Base-by-base conservation (phyloP, 2,329 filamentous ascomycete species). In the Trichoderma sp. region DNA sequence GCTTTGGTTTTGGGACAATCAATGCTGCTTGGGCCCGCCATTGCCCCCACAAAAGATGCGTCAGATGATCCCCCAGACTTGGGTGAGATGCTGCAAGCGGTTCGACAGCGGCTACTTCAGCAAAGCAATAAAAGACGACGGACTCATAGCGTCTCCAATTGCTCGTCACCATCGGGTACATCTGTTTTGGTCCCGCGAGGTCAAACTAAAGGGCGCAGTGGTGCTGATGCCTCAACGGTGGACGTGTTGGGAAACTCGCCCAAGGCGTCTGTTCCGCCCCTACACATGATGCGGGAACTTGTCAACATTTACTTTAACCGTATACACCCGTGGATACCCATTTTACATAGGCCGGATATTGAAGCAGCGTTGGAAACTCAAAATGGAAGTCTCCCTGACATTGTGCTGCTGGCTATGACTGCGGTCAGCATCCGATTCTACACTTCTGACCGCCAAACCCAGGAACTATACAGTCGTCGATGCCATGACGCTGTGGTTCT, bases 1-100 rank as follows among this genome's bases (percentile, higher is more conserved):
- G 50, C 65, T 22, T 66, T 69, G 27, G 68, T 69, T 50, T 66
- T 69, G 22, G 68, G 68, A 25, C 68, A 69, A 45, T 69, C 68
- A 17, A 59, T 69, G 9, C 52, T 69, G 50, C 37, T 69, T 35
- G 61, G 61, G 32, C 52, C 52, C 6, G 57, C 34, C 27, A 29
- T 59, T 15, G 45, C 60, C 13, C 50, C 50, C 17, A 19, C 50
- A 29, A 54, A 54, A 22, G 35, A 59, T 50, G 60, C 50, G n/a
- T 29, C 61, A 25, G 19, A 56, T 42, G 27, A 35, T 32, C 22
- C 35, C 13, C 27, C 67, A 10, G 52, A 17, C 25, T n/a, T 68
- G 53, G 61, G 65, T 15, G 67, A 68, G 27, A 65, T 45, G 37
- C 32, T 68, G 42, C 50, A 39, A 12, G 22, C 39, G 10, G 67